Evolutionary conservation across 177 flowering plant genomes (phyloP).

Genomic region (Vitis hybrid): DNA sequence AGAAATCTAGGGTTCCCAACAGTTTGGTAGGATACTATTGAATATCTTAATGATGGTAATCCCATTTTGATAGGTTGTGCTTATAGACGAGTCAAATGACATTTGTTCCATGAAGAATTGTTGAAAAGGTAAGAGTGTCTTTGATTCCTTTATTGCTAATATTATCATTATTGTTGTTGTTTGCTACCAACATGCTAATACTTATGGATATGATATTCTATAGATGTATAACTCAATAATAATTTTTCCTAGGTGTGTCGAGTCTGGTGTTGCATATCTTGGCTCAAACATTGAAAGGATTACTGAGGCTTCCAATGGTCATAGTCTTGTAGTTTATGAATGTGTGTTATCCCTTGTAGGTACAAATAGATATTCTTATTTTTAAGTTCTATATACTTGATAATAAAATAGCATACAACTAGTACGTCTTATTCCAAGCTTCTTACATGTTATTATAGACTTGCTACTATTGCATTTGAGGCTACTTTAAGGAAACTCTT

Average conservation of each 20-base stretch:
- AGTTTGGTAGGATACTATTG: constrained; percentile 52
- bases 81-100: constrained; percentile 90
- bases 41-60: constrained; percentile 73
- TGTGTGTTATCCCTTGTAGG: constrained; percentile 76
- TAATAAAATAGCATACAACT: too few relatives aligned
- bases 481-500: constrained; percentile 74
- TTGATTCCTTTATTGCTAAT: background rate
- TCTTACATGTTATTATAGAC: constrained; percentile 40
- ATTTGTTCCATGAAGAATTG: constrained; percentile 85
- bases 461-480: constrained; percentile 42
- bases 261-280: constrained; percentile 93
- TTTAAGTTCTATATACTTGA: background rate
- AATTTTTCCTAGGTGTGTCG: constrained; percentile 78
- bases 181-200: background rate
- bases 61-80: constrained; percentile 87
- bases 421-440: too few relatives aligned
- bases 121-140: constrained; percentile 50
- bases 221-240: constrained; percentile 32
- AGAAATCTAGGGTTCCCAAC: too few relatives aligned
- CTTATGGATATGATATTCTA: constrained; percentile 3
- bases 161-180: background rate
- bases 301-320: constrained; percentile 46
- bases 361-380: constrained; percentile 17
- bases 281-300: constrained; percentile 68
- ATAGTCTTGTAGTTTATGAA: constrained; percentile 73